These are phyloP conservation scores for Ramularia collo-cygni DNA, from an alignment of 2,329 filamentous ascomycete genomes.

Conservation along the genomic window DNA sequence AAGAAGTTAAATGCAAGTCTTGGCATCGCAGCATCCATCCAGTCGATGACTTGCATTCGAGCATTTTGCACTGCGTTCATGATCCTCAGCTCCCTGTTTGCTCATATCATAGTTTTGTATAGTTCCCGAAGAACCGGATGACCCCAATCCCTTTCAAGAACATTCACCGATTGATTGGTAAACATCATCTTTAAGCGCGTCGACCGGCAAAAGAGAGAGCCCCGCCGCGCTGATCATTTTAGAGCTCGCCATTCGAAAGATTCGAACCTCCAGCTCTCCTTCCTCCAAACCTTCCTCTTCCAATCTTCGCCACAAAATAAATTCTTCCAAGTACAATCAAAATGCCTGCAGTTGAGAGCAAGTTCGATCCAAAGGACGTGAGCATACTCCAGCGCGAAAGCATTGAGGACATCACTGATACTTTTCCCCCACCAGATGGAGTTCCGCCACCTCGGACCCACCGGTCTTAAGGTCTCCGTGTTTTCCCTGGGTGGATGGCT, in stretches of 20 bases:
- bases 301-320: background rate
- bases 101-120: no score
- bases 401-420: background rate
- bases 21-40: no score
- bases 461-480: constrained; percentile 46
- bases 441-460: constrained; percentile 40
- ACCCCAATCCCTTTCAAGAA: no score
- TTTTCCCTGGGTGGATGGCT: constrained; percentile 43
- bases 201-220: no score
- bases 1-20: no score
- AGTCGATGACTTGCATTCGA: no score
- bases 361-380: constrained; percentile 47
- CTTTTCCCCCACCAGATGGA: constrained; percentile 8
- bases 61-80: no score
- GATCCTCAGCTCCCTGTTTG: no score
- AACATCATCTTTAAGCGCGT: no score
- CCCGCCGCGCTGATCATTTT: background rate
- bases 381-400: constrained; percentile 1
- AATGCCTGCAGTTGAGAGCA: constrained; percentile 36
- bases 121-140: no score
- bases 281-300: constrained; percentile 1
- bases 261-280: constrained; percentile 1
- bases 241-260: constrained; percentile 3
- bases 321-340: constrained; percentile 12
- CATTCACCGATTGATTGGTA: no score